Conservation (phyloP, 2,329 filamentous ascomycete genomes). For the Penicillium sp. region DNA sequence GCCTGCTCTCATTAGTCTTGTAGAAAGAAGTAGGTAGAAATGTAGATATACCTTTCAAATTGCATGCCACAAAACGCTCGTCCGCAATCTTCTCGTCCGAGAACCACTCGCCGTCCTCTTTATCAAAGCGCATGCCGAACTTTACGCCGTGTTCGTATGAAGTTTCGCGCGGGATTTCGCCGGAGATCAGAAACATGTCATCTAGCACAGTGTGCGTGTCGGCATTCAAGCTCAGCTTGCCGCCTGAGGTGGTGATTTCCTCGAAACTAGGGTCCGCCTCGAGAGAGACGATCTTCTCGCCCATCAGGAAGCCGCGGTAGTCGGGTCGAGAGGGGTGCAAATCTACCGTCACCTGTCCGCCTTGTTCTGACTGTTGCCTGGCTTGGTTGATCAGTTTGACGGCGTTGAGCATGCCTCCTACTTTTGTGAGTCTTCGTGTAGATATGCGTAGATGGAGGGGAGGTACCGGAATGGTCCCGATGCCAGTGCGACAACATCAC, state of each 20-base stretch:
- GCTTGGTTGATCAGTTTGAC: constrained; percentile 46
- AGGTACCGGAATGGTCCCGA: constrained; percentile 51
- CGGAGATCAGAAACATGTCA: constrained; percentile 51
- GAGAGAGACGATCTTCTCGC: constrained; percentile 43
- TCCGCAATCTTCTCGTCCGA: constrained; percentile 50
- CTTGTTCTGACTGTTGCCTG: constrained; percentile 24
- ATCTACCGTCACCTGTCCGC: constrained; percentile 39
- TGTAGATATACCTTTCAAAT: constrained; percentile 44
- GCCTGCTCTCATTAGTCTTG: constrained; percentile 24
- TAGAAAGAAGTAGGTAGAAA: neutral
- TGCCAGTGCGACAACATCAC: constrained; percentile 54
- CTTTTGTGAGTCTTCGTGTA: neutral
- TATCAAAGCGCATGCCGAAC: constrained; percentile 43
- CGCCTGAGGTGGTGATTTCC: constrained; percentile 45
- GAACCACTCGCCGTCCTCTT: constrained; percentile 41
- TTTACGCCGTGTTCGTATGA: constrained; percentile 48
- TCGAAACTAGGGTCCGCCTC: constrained; percentile 52
- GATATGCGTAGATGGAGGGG: neutral
- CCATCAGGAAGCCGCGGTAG: constrained; percentile 47
- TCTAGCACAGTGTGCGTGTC: constrained; percentile 47
- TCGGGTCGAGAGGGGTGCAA: constrained; percentile 52
- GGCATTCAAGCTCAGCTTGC: constrained; percentile 33
- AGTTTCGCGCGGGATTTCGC: constrained; percentile 49
- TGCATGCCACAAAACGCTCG: constrained; percentile 53
- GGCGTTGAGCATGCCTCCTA: constrained; percentile 49